A percentile compares a stretch with the other conserved stretches of the same genome.
Conservation (phyloP, 192 early-diverging fungal genomes). For the Linnemannia zychae region DNA sequence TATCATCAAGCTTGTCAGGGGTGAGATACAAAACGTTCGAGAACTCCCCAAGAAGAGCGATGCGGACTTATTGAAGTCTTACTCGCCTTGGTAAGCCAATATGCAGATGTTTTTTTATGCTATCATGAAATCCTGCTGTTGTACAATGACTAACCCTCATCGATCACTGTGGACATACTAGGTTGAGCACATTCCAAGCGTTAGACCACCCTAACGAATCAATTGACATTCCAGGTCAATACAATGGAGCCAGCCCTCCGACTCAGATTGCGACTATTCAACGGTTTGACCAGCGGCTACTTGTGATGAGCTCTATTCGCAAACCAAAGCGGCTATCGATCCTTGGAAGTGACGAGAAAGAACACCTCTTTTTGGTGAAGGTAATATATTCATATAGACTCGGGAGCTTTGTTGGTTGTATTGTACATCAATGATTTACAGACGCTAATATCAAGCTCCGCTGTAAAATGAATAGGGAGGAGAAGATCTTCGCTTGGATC, state of each 20-base stretch:
- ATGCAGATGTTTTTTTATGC: slow-evolving; percentile 44
- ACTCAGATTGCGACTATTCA: slow-evolving; percentile 70
- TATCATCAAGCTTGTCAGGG: slow-evolving; percentile 60
- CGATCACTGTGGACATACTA: not conserved
- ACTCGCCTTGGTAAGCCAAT: slow-evolving; percentile 75
- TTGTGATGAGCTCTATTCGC: slow-evolving; percentile 79
- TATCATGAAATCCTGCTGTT: not conserved
- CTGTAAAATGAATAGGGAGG: slow-evolving; percentile 68
- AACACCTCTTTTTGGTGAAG: slow-evolving; percentile 82
- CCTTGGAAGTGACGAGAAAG: slow-evolving; percentile 80
- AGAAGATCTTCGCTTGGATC: slow-evolving; percentile 86
- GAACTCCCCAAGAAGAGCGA: slow-evolving; percentile 43
- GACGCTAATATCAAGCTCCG: not conserved
- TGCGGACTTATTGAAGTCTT: slow-evolving; percentile 67
- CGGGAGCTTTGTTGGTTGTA: not conserved
- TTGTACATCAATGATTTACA: not conserved
- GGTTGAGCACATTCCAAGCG: slow-evolving; percentile 43
- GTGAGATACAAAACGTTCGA: slow-evolving; percentile 57
- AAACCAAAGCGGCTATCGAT: slow-evolving; percentile 80
- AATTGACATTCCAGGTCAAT: slow-evolving; percentile 86
- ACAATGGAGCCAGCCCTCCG: slow-evolving; percentile 69
- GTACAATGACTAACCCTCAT: not conserved
- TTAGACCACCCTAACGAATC: slow-evolving; percentile 50
- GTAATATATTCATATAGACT: slow-evolving; percentile 40
- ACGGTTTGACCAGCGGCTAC: slow-evolving; percentile 71